phyloP scores from a whole-genome alignment of 306 rosid species.

The Castanospermum australe region DNA sequence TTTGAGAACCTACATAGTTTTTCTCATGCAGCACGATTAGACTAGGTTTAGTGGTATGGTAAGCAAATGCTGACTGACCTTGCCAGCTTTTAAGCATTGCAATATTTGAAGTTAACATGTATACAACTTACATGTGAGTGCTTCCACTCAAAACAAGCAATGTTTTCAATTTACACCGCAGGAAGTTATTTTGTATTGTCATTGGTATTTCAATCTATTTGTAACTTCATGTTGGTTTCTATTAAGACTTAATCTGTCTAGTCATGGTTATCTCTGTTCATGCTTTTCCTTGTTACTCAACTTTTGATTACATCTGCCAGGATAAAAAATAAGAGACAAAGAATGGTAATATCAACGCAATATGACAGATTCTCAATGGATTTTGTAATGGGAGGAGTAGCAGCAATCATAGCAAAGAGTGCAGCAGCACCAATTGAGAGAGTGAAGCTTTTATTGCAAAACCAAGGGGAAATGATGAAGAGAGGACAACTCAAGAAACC shows the following conservation, averaged over 20 bases:
- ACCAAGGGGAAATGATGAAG: conserved; percentile 92
- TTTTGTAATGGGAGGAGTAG: conserved; percentile 81
- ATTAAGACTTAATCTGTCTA: background rate
- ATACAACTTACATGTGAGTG: background rate
- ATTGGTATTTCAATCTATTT: background rate
- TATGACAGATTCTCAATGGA: conserved; percentile 75
- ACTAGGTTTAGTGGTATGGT: background rate
- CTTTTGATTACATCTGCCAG: background rate
- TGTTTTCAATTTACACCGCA: background rate
- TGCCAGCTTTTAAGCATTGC: background rate
- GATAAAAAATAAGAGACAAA: conserved; percentile 24
- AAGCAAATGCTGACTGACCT: background rate
- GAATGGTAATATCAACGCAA: conserved; percentile 44
- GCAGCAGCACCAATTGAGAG: conserved; percentile 94
- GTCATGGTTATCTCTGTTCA: background rate
- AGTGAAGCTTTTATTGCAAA: conserved; percentile 91
- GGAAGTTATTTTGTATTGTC: background rate
- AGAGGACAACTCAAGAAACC: conserved; percentile 82
- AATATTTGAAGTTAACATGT: background rate
- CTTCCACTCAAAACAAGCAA: background rate
- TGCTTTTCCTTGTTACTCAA: background rate
- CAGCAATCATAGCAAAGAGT: conserved; percentile 66
- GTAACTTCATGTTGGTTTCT: background rate
- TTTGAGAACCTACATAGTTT: background rate
- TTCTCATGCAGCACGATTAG: background rate